Base-by-base conservation (phyloP, 768 basidiomycete species). In the Psilocybe azurescens region DNA sequence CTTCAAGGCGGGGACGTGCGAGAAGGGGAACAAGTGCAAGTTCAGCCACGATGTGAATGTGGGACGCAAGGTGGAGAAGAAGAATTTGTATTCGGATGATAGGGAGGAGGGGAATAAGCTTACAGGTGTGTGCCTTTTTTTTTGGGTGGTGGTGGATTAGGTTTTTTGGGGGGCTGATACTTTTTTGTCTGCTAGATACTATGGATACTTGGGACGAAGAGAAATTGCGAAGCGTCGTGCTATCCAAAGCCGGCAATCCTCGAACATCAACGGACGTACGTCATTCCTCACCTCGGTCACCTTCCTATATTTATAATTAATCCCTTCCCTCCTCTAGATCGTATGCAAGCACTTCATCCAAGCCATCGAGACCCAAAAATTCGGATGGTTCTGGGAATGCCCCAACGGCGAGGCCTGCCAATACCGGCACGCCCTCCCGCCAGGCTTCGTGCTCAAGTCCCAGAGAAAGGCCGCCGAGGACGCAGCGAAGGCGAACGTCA, bases 131-230 rank as follows among this genome's bases (percentile, higher is more conserved):
- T 77, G 24, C 24, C 18, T 18, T 41, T 44, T 16, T 51, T 36
- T 11, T 14, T 53, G 10, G 28, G 7, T 44, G 38, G 54, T n/a
- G 11, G 50, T 38, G 30, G 5, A 3, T n/a, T 8, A 39, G 41
- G 51, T 14, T n/a, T n/a, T n/a, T 44, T 44, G 7, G 5, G 24
- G 24, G 24, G 24, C 24, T 24, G 41, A n/a, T 44, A 14, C 41
- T 13, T n/a, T 44, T 5, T 13, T 13, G 11, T 44, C 2, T 2
- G 1, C 1, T 13, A 95, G 96, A 99, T 77, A 95, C 94, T 10
- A 99, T 99, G 97, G 95, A 97, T 68, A 88, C 81, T 64, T 99
- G 97, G 97, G 95, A 97, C 76, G 93, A 99, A 63, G 95, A 89
- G 70, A 98, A 98, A 77, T 79, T 99, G 59, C 83, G 87, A 41